Conservation (phyloP, 306 rosid genomes). For the Cucumis hystrix region DNA sequence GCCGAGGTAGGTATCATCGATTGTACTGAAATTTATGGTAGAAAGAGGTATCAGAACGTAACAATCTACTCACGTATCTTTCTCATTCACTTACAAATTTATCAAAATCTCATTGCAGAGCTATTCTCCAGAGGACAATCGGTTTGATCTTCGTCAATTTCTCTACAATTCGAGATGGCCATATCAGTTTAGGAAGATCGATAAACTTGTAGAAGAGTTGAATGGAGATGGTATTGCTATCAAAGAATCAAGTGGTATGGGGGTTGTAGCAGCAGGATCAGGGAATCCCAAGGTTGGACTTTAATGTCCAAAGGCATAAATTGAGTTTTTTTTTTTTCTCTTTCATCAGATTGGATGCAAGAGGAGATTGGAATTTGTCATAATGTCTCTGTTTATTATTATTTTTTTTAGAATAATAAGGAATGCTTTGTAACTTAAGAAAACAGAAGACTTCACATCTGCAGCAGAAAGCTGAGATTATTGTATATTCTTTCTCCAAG, state of each 20-base stretch:
- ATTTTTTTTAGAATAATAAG: background rate
- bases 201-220: constrained; percentile 50
- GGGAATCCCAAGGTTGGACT: constrained; percentile 85
- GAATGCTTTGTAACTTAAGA: background rate
- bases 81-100: background rate
- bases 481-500: background rate
- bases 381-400: background rate
- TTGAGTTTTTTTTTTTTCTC: background rate
- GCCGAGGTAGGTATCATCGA: constrained; percentile 75
- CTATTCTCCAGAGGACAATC: constrained; percentile 89
- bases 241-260: constrained; percentile 55
- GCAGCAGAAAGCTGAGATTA: background rate
- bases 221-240: constrained; percentile 32
- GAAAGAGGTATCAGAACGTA: background rate
- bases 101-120: constrained; percentile 33
- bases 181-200: constrained; percentile 76
- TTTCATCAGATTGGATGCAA: background rate
- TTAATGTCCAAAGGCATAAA: constrained; percentile 7
- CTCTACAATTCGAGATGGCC: constrained; percentile 90
- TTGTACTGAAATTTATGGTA: background rate
- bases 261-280: constrained; percentile 89
- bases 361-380: background rate
- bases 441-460: background rate
- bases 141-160: constrained; percentile 86
- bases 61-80: background rate